Evolutionary conservation across 495 filamentous ascomycete species (phyloP), one percentile per base, ranked within the genome.

Genomic region (Annulohypoxylon stygium): DNA sequence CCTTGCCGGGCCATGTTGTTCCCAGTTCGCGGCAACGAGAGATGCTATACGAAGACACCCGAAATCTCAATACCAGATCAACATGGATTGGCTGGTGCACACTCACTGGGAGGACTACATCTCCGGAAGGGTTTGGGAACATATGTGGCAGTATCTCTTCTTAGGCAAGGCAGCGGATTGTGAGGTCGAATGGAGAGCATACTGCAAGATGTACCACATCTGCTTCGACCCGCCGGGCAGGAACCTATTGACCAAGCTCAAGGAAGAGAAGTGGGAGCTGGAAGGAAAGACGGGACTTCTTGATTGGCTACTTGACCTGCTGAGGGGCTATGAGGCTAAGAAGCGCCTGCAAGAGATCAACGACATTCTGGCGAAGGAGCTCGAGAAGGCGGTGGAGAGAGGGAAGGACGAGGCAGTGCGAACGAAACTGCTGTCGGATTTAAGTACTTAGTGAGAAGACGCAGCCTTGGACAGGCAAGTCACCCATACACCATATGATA

Each of bases 111-210:
- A 84, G 64, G 90, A 94, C 76, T 90, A 87, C 69, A 84, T 94
- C 50, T 86, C 89, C 2, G 92, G 92, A 3, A 86, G 92, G 23
- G 86, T 93, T 9, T 92, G 89, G 88, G 92, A 93, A 81, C 93
- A 94, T 76, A 80, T 91, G 3, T 94, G 90, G 90, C 90, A 91
- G 64, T 90, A 85, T 67, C 80, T 93, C n/a, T 93, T 93, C 70
- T 86, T 86, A 2, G 83, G 85, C 8, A 59, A 88, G 33, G 81
- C 84, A 9, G 82, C 89, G 39, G 81, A 88, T 57, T 94, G 92
- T 74, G 88, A 89, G 4, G 81, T 82, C 45, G 87, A 91, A 80
- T 71, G 71, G 73, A 63, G 70, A 74, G 76, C 78, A 26, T 78
- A 78, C 51, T 81, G 79, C 59, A 66, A 48, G n/a, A 77, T 75